Evolutionary conservation across 495 filamentous ascomycete genomes (phyloP).

Genomic region (Xylaria grammica): DNA sequence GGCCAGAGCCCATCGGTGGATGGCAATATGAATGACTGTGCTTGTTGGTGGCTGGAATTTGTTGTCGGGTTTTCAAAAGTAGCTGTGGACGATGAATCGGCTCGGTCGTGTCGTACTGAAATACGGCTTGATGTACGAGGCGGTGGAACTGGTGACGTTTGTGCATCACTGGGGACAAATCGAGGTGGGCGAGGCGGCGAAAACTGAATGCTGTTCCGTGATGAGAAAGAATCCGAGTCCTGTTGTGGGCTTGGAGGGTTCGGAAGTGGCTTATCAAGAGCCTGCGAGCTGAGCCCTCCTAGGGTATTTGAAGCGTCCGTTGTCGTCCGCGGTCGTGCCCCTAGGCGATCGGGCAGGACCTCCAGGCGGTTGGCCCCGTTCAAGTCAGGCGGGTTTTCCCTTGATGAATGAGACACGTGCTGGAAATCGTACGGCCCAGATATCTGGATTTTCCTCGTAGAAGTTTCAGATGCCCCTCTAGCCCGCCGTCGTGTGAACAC

Average conservation of each 20-base stretch:
- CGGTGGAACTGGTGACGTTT: slow-evolving; percentile 39
- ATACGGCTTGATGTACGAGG: slow-evolving; percentile 55
- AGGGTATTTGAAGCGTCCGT: slow-evolving; percentile 48
- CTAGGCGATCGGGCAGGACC: slow-evolving; percentile 68
- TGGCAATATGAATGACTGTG: slow-evolving; percentile 42
- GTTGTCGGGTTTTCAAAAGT: slow-evolving; percentile 47
- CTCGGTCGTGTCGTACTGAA: slow-evolving; percentile 49
- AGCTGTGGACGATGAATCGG: slow-evolving; percentile 39
- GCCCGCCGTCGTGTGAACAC: slow-evolving; percentile 49
- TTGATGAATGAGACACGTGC: slow-evolving; percentile 79
- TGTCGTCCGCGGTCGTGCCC: slow-evolving; percentile 69
- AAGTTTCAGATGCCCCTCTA: slow-evolving; percentile 40
- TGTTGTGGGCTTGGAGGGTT: slow-evolving; percentile 39
- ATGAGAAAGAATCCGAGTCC: slow-evolving; percentile 44
- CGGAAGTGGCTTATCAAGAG: slow-evolving; percentile 26
- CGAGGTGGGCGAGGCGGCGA: slow-evolving; percentile 55
- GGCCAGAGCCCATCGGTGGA: slow-evolving; percentile 34
- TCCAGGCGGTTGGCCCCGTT: slow-evolving; percentile 63
- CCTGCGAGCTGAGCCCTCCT: slow-evolving; percentile 26
- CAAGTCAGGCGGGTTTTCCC: slow-evolving; percentile 64
- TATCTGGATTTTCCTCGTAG: slow-evolving; percentile 58
- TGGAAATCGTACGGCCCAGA: slow-evolving; percentile 89
- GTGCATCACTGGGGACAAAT: slow-evolving; percentile 46
- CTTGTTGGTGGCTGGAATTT: slow-evolving; percentile 47
- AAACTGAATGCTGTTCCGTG: slow-evolving; percentile 53